Evolutionary conservation across 306 rosid species (phyloP), one percentile per base, ranked within the genome.

Genomic region (Clitoria ternatea): DNA sequence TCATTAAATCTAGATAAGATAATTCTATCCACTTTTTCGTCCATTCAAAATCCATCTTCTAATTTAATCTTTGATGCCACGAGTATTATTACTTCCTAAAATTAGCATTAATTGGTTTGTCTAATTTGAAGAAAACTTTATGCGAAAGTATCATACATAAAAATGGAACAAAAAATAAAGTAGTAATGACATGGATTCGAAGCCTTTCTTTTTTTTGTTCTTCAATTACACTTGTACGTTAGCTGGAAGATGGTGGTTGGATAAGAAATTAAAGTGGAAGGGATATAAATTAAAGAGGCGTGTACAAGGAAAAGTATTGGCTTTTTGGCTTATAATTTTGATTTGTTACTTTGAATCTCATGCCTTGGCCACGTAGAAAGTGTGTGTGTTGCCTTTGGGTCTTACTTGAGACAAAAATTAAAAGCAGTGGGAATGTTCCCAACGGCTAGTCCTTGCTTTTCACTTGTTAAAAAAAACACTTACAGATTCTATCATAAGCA

Each of bases 361-460:
- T 85, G 86, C 83, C 70, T 69, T 80, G 17, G 68, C 59, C 53
- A 40, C 48, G 70, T 61, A 47, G 68, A 56, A 61, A 72, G 80
- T 68, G 9, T 63, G 36, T 44, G 36, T 61, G 50, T 61, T 63
- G 61, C 59, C 14, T 65, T 27, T 59, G 66, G 65, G 62, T 53
- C 26, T 70, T 72, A 48, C 20, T 69, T 49, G 49, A 80, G 80
- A 85, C 85, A 88, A 81, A 87, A 66, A 50, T 50, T 54, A 27
- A 82, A 88, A 79, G 90, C 73, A 75, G 26, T 66, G 80, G 77
- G 86, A 85, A 85, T 85, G 86, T 82, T 87, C 82, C 80, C 83
- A 87, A 82, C 86, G 87, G 86, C 84, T 84, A 80, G n/a, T 42
- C 79, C 24, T 71, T 74, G 57, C 77, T 53, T 78, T 80, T 52